These are phyloP conservation scores for Ensete ventricosum DNA, from an alignment of 176 grass and related monocot species.

Conservation along the genomic window DNA sequence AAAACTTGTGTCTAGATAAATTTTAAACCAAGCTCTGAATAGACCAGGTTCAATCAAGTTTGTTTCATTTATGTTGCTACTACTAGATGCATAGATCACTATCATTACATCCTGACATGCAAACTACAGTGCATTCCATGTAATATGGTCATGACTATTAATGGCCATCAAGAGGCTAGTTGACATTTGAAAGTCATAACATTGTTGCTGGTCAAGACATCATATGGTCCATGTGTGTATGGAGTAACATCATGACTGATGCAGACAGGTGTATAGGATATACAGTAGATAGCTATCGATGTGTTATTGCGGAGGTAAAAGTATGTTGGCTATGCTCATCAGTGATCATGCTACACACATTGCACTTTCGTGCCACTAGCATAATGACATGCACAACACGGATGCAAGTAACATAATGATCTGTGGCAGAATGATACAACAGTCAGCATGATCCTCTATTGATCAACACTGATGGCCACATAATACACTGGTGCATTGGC, in stretches of 20 bases:
- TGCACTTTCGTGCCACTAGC: background rate
- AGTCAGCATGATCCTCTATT: background rate
- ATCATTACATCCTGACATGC: background rate
- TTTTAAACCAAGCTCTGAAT: too few species aligned
- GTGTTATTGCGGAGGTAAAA: background rate
- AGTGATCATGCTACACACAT: background rate
- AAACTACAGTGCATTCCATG: background rate
- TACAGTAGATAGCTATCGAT: background rate
- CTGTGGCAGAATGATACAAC: background rate
- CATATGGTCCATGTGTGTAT: background rate
- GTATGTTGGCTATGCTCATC: background rate
- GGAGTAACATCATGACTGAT: background rate
- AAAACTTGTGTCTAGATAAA: too few species aligned
- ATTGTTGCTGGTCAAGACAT: background rate
- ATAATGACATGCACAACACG: background rate
- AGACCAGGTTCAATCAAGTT: background rate
- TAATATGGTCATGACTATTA: background rate
- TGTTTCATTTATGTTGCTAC: background rate
- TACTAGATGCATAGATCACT: background rate
- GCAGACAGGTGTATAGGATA: background rate
- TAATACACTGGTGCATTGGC: background rate
- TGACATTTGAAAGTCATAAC: background rate
- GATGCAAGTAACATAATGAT: background rate
- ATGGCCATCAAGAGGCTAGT: too few species aligned
- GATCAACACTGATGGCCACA: background rate